Base-by-base conservation (phyloP, 1,139 yeast species). In the Diutina sp. region DNA sequence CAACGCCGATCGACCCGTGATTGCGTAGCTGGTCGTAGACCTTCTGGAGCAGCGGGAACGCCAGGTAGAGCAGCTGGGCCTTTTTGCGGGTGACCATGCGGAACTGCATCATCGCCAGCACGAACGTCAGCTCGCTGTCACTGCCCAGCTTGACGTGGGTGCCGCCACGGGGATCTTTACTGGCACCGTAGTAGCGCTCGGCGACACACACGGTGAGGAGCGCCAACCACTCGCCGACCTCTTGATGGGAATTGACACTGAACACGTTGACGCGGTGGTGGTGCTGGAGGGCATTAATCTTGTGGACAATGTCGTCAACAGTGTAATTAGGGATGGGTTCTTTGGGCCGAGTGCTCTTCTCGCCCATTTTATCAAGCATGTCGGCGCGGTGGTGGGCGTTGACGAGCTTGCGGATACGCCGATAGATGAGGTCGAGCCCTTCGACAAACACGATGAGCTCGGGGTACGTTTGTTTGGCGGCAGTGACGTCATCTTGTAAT, bases 101-200 rank as follows among this genome's bases (percentile, higher is more conserved):
- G 32, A 50, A 50, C 16, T 50, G 53, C 18, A 11, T 50, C 53
- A 50, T 32, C 5, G 53, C 53, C 53, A 32, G 53, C n/a, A 50
- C 28, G 18, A 50, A 50, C 25, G 44, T 32, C 53, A 16, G 28
- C 32, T 50, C 45, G 25, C 14, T 8, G 21, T 50, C 44, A 14
- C 29, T 4, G 18, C 53, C 53, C 53, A 50, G 53, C 14, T 38
- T 38, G 8, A 47, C 21, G 18, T 47, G 51, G 14, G 14, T 5
- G 12, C 38, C 38, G 7, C 38, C 35, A 14, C 29, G n/a, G 11
- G 53, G 44, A 29, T 32, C 44, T 6, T 30, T 8, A 18, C 28
- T 50, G 30, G 11, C 41, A 9, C 6, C n/a, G n/a, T 50, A 50
- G 32, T 30, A 32, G 41, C 45, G 41, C 4, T 38, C 44, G 12